phyloP scores from a whole-genome alignment of 1,284 basidiomycete genomes.

The Rhizoctonia solani region DNA sequence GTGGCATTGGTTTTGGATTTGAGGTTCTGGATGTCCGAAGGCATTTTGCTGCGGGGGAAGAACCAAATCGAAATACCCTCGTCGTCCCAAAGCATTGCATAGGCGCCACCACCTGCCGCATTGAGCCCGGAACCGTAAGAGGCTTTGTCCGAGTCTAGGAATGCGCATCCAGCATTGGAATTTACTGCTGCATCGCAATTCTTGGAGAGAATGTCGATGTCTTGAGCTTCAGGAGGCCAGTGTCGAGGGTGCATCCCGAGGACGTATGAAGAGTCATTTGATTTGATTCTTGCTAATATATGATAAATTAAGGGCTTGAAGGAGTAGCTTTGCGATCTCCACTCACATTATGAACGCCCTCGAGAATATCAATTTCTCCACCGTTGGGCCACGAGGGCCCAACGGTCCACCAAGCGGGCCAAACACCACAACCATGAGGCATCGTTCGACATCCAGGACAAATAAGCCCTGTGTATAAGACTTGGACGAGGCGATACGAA shows the following conservation, averaged over 20 bases:
- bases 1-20: constrained; percentile 48
- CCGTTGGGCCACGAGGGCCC: constrained; percentile 67
- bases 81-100: constrained; percentile 71
- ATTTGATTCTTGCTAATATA: constrained; percentile 50
- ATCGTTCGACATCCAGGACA: constrained; percentile 77
- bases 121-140: constrained; percentile 78
- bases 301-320: neutral
- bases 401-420: constrained; percentile 71
- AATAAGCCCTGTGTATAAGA: constrained; percentile 71
- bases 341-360: constrained; percentile 61
- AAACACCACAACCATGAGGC: constrained; percentile 79
- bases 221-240: constrained; percentile 41
- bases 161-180: constrained; percentile 70
- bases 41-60: constrained; percentile 69
- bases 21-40: constrained; percentile 52
- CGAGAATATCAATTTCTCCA: constrained; percentile 75
- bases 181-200: constrained; percentile 54
- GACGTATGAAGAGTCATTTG: constrained; percentile 73
- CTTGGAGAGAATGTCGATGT: constrained; percentile 41
- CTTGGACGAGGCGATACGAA: constrained; percentile 72
- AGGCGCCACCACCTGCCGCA: constrained; percentile 73
- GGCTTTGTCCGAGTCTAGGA: constrained; percentile 54
- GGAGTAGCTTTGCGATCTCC: constrained; percentile 4
- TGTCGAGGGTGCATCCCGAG: constrained; percentile 58
- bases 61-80: constrained; percentile 78